phyloP scores from a whole-genome alignment of 108 stramenopile species.

The Skeletonema costatum region DNA sequence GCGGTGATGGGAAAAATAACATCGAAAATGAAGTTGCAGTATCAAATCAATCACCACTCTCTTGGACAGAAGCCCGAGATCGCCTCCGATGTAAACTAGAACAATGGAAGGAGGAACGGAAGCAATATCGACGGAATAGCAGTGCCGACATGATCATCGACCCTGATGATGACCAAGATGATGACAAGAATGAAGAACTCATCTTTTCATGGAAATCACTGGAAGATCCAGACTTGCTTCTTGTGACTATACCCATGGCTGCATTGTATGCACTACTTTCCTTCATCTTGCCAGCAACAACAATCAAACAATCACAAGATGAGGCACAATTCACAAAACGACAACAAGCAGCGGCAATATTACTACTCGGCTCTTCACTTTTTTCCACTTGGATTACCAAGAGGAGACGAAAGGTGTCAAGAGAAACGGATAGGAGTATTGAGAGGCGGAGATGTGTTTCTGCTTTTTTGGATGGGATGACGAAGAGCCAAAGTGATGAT shows the following conservation, averaged over 20 bases:
- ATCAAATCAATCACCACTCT: slow-evolving; percentile 10
- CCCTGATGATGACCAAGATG: neutral
- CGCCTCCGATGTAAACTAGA: slow-evolving; percentile 22
- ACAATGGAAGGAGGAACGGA: slow-evolving; percentile 13
- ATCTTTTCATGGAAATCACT: neutral
- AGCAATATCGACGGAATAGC: slow-evolving; percentile 5
- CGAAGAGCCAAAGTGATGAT: neutral
- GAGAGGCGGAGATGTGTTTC: slow-evolving; percentile 43
- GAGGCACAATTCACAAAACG: slow-evolving; percentile 4
- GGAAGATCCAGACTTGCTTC: slow-evolving; percentile 29
- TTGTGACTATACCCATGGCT: slow-evolving; percentile 26
- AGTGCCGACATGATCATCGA: neutral
- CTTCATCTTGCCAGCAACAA: slow-evolving; percentile 15
- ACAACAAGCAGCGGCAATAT: slow-evolving; percentile 24
- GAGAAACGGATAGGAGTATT: slow-evolving; percentile 32
- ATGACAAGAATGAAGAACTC: neutral
- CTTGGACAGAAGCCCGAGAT: slow-evolving; percentile 32
- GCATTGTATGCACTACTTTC: slow-evolving; percentile 3
- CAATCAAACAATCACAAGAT: neutral
- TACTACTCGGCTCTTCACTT: slow-evolving; percentile 28
- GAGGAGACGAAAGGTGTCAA: slow-evolving; percentile 32
- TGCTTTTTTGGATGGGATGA: slow-evolving; percentile 41
- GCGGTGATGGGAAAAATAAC: neutral
- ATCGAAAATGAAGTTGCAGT: neutral
- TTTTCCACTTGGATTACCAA: slow-evolving; percentile 20